A percentile compares a stretch with the other conserved stretches of the same genome.
These are phyloP conservation scores for Paracamarosporium sp. DNA, from an alignment of 2,329 filamentous ascomycete genomes.

Conservation along the genomic window DNA sequence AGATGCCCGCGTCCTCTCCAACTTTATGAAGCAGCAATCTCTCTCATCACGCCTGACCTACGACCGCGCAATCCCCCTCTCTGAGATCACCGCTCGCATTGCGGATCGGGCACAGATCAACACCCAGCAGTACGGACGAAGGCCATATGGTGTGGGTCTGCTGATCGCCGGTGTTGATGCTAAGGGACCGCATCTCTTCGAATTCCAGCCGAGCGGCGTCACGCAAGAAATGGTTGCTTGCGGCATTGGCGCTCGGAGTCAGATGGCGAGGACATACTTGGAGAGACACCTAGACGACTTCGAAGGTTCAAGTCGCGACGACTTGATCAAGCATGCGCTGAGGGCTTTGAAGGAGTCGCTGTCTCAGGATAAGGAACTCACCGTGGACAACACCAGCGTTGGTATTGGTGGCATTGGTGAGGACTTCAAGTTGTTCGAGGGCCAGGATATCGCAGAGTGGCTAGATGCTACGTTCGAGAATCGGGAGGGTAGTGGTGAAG, in stretches of 20 bases:
- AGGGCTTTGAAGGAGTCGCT: slow-evolving; percentile 93
- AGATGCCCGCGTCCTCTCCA: slow-evolving; percentile 97
- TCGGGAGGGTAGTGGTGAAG: slow-evolving; percentile 44
- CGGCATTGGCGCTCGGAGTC: slow-evolving; percentile 92
- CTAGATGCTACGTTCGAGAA: slow-evolving; percentile 72
- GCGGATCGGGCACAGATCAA: slow-evolving; percentile 97
- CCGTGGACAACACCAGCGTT: slow-evolving; percentile 94
- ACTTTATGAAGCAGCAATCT: slow-evolving; percentile 99
- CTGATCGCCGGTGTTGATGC: slow-evolving; percentile 94
- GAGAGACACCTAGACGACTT: slow-evolving; percentile 91
- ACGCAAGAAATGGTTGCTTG: slow-evolving; percentile 97
- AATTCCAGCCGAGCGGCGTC: slow-evolving; percentile 96
- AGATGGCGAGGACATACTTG: slow-evolving; percentile 97
- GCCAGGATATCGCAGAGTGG: slow-evolving; percentile 83
- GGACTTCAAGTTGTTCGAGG: slow-evolving; percentile 89
- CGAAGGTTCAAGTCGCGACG: slow-evolving; percentile 75
- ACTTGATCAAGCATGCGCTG: slow-evolving; percentile 89
- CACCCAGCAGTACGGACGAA: slow-evolving; percentile 96
- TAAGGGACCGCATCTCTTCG: slow-evolving; percentile 92
- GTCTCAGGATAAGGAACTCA: slow-evolving; percentile 96
- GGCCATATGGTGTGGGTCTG: slow-evolving; percentile 93
- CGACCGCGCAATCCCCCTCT: slow-evolving; percentile 89
- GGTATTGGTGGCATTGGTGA: slow-evolving; percentile 81
- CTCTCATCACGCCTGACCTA: slow-evolving; percentile 95
- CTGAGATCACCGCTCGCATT: slow-evolving; percentile 88